Evolutionary conservation across 2,329 filamentous ascomycete genomes (phyloP).

Genomic region (Alternaria postmessia): DNA sequence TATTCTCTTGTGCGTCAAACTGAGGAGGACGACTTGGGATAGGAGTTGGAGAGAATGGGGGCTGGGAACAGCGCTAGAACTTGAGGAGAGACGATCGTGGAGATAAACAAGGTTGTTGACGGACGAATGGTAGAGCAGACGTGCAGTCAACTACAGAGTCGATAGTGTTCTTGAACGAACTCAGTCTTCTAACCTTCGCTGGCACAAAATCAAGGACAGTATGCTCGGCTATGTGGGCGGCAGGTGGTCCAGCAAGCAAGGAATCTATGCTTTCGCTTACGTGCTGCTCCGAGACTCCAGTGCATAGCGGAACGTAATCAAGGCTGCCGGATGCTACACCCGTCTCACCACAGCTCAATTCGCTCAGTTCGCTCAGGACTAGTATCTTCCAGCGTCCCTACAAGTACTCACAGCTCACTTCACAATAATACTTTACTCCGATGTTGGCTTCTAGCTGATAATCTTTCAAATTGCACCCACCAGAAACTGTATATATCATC

Average conservation of each 20-base stretch:
- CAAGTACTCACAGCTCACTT: not conserved
- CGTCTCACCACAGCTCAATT: too few relatives aligned
- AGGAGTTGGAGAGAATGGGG: too few relatives aligned
- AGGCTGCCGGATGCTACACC: not conserved
- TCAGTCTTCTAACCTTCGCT: not conserved
- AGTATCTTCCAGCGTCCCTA: too few relatives aligned
- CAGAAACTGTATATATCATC: not conserved
- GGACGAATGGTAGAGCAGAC: not conserved
- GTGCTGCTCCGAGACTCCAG: not conserved
- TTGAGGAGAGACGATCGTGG: not conserved
- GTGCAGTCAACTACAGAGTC: not conserved
- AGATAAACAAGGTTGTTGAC: not conserved
- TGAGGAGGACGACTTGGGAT: not conserved
- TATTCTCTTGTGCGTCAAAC: not conserved
- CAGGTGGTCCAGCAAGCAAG: not conserved
- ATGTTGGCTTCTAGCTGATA: not conserved
- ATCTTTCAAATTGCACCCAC: not conserved
- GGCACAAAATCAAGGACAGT: not conserved
- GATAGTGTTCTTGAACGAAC: not conserved
- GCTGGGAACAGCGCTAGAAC: too few relatives aligned
- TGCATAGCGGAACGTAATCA: not conserved
- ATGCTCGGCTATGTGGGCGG: not conserved
- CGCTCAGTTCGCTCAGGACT: not conserved
- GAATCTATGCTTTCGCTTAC: not conserved
- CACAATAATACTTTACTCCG: not conserved